Evolutionary conservation across 179 eudicot genomes (phyloP).

Genomic region (Silene noctiflora): DNA sequence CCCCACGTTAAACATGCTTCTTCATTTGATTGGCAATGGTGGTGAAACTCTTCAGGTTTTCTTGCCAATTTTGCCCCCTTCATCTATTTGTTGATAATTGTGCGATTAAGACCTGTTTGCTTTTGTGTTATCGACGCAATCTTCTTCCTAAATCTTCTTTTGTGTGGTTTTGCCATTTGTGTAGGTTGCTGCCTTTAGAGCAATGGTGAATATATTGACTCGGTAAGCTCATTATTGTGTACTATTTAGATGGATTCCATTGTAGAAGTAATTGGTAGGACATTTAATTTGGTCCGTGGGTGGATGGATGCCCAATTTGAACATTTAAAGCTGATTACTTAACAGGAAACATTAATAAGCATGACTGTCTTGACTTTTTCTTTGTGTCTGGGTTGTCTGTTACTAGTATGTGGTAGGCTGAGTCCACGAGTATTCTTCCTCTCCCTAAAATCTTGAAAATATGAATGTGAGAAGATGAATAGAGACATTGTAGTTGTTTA

Average conservation of each 20-base stretch:
- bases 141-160: neutral
- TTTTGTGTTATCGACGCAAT: neutral
- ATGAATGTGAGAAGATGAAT: neutral
- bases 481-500: neutral
- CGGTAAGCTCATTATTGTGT: slow-evolving; percentile 48
- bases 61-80: slow-evolving; percentile 6
- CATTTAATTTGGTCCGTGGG: neutral
- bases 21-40: slow-evolving; percentile 97
- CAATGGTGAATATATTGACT: slow-evolving; percentile 97
- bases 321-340: neutral
- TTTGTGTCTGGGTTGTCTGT: neutral
- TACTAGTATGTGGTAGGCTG: neutral
- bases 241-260: slow-evolving; percentile 9
- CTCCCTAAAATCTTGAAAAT: neutral
- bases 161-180: slow-evolving; percentile 19
- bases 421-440: neutral
- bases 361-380: neutral
- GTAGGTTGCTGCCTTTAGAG: slow-evolving; percentile 99
- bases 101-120: neutral
- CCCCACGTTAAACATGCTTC: slow-evolving; percentile 97
- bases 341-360: neutral
- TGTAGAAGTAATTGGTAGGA: neutral
- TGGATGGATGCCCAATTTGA: neutral
- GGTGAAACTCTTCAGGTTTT: slow-evolving; percentile 99
- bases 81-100: neutral